Conservation (phyloP, 331 rosid species). For the Cydonia oblonga region DNA sequence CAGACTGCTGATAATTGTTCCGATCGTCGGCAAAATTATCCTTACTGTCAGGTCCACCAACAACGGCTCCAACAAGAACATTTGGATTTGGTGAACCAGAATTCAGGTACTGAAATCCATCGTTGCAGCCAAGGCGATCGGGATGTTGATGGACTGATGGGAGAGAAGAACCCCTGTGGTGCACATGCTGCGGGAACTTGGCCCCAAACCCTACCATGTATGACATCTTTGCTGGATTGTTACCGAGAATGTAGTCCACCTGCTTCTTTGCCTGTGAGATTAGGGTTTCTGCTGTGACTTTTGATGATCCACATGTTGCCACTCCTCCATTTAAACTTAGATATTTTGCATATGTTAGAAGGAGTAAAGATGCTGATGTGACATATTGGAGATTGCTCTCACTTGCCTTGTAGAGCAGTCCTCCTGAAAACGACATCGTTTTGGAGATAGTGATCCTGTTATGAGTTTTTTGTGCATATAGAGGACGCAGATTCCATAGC, state of each 20-base stretch:
- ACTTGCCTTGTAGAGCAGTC: slow-evolving; percentile 60
- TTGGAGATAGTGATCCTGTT: neutral
- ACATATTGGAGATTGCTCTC: slow-evolving; percentile 76
- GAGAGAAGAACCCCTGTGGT: slow-evolving; percentile 74
- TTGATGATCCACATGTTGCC: slow-evolving; percentile 33
- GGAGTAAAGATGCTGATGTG: slow-evolving; percentile 51
- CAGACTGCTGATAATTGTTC: slow-evolving; percentile 65
- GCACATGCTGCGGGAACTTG: slow-evolving; percentile 47
- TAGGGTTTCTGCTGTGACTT: slow-evolving; percentile 24
- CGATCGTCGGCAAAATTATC: slow-evolving; percentile 65
- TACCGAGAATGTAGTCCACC: slow-evolving; percentile 71
- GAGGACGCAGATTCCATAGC: neutral
- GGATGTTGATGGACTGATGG: slow-evolving; percentile 42
- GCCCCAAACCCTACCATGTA: slow-evolving; percentile 86
- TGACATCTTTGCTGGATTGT: slow-evolving; percentile 54
- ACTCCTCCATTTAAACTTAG: slow-evolving; percentile 22
- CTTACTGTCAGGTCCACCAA: slow-evolving; percentile 69
- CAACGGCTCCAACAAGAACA: slow-evolving; percentile 59
- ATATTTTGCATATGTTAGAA: slow-evolving; percentile 50
- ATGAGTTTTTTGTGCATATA: too few relatives aligned
- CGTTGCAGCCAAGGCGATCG: slow-evolving; percentile 23
- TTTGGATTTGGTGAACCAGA: slow-evolving; percentile 61
- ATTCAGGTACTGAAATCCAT: neutral
- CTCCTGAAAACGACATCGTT: slow-evolving; percentile 28
- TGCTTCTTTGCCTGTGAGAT: slow-evolving; percentile 48